These are phyloP conservation scores for Sphenostylis stenocarpa DNA, from an alignment of 306 rosid genomes.

Conservation along the genomic window DNA sequence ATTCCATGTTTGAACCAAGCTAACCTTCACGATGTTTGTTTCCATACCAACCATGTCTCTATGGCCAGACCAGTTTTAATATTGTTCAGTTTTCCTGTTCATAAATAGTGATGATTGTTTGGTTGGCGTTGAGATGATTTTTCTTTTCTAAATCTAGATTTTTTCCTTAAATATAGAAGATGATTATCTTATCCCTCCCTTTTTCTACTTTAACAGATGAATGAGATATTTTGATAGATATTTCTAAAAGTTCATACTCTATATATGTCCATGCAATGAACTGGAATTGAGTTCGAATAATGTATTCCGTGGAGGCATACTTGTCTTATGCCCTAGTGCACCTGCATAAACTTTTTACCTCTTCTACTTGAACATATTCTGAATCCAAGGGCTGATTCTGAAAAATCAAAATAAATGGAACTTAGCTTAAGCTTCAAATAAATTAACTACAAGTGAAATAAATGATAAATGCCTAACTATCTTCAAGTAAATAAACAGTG, in stretches of 20 bases:
- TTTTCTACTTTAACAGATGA: background rate
- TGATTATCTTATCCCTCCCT: background rate
- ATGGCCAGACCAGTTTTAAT: background rate
- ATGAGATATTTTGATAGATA: background rate
- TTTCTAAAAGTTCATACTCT: background rate
- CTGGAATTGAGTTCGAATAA: no score
- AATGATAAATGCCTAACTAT: no score
- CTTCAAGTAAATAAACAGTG: no score
- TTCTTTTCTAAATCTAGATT: constrained; percentile 33
- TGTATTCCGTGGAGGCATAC: no score
- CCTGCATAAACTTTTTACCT: no score
- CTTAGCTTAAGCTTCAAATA: no score
- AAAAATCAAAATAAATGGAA: no score
- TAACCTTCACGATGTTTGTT: constrained; percentile 16
- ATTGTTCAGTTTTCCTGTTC: background rate
- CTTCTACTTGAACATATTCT: no score
- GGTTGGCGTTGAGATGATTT: background rate
- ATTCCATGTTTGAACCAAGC: constrained; percentile 1
- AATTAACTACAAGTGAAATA: no score
- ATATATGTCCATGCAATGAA: no score
- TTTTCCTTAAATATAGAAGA: constrained; percentile 16
- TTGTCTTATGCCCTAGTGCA: no score
- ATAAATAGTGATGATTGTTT: background rate
- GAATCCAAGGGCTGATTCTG: no score
- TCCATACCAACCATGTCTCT: constrained; percentile 26